Percentiles rank a stretch among this genome's conserved stretches.
Conservation (phyloP, 192 early-diverging fungal species). For the Backusella luteola region DNA sequence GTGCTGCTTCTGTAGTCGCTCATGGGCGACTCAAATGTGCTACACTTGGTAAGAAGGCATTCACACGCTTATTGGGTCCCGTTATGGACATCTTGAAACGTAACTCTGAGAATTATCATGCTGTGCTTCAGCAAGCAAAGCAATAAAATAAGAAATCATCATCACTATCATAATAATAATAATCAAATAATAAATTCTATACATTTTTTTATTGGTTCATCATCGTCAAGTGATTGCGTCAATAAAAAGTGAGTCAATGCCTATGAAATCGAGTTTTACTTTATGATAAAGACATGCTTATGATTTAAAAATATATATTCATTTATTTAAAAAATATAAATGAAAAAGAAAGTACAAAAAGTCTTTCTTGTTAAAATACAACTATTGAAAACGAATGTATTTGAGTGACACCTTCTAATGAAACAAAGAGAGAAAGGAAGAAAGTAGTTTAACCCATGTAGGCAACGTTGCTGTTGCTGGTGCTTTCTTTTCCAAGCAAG, state of each 20-base stretch:
- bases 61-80: slow-evolving; percentile 93
- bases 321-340: neutral
- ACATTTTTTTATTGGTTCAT: neutral
- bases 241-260: neutral
- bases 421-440: neutral
- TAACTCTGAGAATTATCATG: slow-evolving; percentile 56
- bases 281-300: neutral
- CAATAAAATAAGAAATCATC: neutral
- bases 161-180: neutral
- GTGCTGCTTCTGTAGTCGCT: slow-evolving; percentile 88
- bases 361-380: neutral
- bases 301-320: neutral
- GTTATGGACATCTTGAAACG: slow-evolving; percentile 95
- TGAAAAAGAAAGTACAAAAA: neutral
- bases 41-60: slow-evolving; percentile 93
- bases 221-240: neutral
- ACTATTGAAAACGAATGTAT: neutral
- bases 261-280: neutral
- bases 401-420: neutral
- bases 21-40: slow-evolving; percentile 91
- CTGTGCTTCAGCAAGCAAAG: slow-evolving; percentile 5
- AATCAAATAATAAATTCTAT: neutral
- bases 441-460: neutral
- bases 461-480: neutral
- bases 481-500: neutral